phyloP scores from a whole-genome alignment of 169 alveolate species.

The Babesia sp. region DNA sequence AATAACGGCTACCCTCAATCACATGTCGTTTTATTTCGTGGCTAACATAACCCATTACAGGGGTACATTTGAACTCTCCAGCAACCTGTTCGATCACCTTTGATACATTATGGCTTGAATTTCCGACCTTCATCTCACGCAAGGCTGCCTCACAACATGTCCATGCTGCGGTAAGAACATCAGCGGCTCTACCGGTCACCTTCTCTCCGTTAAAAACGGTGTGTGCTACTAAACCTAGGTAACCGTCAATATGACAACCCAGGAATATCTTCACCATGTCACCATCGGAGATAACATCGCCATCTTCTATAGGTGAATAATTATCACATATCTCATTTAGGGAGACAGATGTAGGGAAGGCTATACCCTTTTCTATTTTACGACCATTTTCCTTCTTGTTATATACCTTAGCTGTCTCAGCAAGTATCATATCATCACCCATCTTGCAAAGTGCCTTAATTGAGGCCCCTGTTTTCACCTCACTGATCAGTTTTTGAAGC shows the following conservation, averaged over 20 bases:
- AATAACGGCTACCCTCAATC: constrained; percentile 89
- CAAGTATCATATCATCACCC: constrained; percentile 44
- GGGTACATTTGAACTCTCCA: constrained; percentile 85
- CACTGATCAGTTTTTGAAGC: constrained; percentile 44
- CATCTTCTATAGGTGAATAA: constrained; percentile 85
- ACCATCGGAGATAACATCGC: constrained; percentile 44
- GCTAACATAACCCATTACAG: constrained; percentile 89
- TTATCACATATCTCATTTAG: constrained; percentile 93
- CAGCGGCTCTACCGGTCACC: constrained; percentile 68
- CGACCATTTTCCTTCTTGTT: constrained; percentile 72
- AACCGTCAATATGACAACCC: constrained; percentile 94
- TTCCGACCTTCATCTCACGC: constrained; percentile 86
- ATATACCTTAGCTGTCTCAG: constrained; percentile 49
- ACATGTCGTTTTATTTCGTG: constrained; percentile 93
- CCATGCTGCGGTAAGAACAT: constrained; percentile 87
- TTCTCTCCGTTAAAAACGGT: constrained; percentile 70
- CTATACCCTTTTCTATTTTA: constrained; percentile 88
- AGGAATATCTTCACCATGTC: constrained; percentile 62
- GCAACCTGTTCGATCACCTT: constrained; percentile 86
- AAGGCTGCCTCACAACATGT: constrained; percentile 91
- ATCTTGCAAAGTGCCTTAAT: constrained; percentile 49
- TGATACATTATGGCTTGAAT: constrained; percentile 90
- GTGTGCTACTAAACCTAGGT: constrained; percentile 88
- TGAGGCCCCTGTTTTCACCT: constrained; percentile 50
- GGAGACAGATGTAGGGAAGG: constrained; percentile 96